Base-by-base conservation (phyloP, 1,284 basidiomycete genomes). In the Xerocomus amazonicus region DNA sequence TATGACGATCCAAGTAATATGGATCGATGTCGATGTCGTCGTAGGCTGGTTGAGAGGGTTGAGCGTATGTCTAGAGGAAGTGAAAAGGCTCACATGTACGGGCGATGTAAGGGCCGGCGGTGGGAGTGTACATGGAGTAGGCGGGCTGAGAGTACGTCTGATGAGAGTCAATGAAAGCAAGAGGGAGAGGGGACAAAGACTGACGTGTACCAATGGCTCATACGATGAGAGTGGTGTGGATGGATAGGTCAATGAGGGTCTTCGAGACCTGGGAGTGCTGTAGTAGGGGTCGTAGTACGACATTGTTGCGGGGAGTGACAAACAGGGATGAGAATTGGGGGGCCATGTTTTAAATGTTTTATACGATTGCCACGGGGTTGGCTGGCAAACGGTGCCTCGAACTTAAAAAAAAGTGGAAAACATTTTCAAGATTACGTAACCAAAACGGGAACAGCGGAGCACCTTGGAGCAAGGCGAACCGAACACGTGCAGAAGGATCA, bases 271-370 rank as follows among this genome's bases (percentile, higher is more conserved):
- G 3, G 64, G 55, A 6, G 62, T 56, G 31, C 42, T 41, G 33
- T 61, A 60, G 54, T 66, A 66, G 4, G 62, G 55, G 51, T 66
- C 63, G 57, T 66, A 69, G 55, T 69, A 70, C 1, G 64, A 60
- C 64, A 66, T 66, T 32, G 16, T 57, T 54, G 51, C 33, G 43
- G 36, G 49, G 48, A 33, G 42, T 32, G 48, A 45, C 40, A 50
- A 23, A 50, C 44, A 29, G 48, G 31, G 34, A 50, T 46, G 58
- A 23, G 19, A 23, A 23, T 3, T 4, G 19, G 19, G 19, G 19
- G 19, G 4, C 19, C 19, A 23, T 23, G 19, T 23, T 23, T 23
- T 23, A 23, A 23, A 23, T 23, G 19, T 31, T 66, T 66, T 66
- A 65, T 68, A 69, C 36, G 23, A 49, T 52, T 43, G 39, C 41